Conservation (phyloP, 2,329 filamentous ascomycete species). For the Thermothelomyces thermophilus region DNA sequence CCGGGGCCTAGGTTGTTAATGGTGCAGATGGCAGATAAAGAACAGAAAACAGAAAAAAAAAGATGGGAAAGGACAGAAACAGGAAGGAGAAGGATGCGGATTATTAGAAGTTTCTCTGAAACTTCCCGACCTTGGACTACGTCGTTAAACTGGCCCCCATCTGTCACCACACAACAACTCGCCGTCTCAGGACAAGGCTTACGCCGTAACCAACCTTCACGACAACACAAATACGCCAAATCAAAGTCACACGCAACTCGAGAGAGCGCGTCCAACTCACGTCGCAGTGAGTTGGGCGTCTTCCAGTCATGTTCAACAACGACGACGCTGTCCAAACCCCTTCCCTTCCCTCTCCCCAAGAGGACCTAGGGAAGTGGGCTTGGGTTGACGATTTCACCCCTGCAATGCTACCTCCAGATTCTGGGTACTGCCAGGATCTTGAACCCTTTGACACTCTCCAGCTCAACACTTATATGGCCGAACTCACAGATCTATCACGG, state of each 20-base stretch:
- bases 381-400: neutral
- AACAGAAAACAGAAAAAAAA: too few relatives aligned
- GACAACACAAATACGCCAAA: neutral
- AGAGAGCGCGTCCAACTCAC: constrained; percentile 9
- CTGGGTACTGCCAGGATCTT: neutral
- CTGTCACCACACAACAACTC: constrained; percentile 1
- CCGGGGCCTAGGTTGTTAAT: too few relatives aligned
- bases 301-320: constrained; percentile 1
- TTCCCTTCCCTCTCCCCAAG: neutral
- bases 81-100: neutral
- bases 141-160: constrained; percentile 18
- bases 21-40: too few relatives aligned
- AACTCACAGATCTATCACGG: too few relatives aligned
- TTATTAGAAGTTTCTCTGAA: neutral
- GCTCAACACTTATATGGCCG: too few relatives aligned
- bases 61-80: too few relatives aligned
- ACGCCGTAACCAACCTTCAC: neutral
- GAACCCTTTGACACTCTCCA: too few relatives aligned
- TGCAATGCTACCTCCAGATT: neutral
- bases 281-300: constrained; percentile 2
- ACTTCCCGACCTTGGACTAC: constrained; percentile 17
- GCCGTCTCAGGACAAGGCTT: neutral
- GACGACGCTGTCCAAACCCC: neutral
- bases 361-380: constrained; percentile 14
- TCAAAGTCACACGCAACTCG: neutral